Evolutionary conservation across 371 early-diverging fungal species (phyloP).

Genomic region (Coemansia sp.): DNA sequence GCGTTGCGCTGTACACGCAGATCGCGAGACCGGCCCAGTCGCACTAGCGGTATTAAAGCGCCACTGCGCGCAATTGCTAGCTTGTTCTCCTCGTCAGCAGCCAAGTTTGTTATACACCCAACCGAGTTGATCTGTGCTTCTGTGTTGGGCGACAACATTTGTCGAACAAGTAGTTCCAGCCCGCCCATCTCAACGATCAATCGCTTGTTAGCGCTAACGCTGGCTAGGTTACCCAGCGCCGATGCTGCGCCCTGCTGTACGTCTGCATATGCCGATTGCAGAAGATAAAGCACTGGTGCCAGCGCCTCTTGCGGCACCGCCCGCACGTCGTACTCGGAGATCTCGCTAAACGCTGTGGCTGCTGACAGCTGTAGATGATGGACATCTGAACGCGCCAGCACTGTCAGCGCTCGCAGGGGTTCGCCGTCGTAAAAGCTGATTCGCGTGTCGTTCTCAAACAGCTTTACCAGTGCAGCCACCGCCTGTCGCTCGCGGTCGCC

Average conservation of each 20-base stretch:
- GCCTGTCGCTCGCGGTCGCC: conserved; percentile 82
- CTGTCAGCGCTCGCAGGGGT: conserved; percentile 75
- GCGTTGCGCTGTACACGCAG: conserved; percentile 90
- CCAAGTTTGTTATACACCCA: conserved; percentile 93
- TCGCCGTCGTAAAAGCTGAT: conserved; percentile 86
- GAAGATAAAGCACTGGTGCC: conserved; percentile 77
- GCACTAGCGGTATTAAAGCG: conserved; percentile 72
- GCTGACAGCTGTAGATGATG: conserved; percentile 86
- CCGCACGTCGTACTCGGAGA: conserved; percentile 81
- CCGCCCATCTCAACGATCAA: conserved; percentile 85
- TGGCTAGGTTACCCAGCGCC: conserved; percentile 88
- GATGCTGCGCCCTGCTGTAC: conserved; percentile 88
- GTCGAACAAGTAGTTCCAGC: conserved; percentile 83
- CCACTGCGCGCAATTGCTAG: conserved; percentile 82
- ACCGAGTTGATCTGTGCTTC: conserved; percentile 96
- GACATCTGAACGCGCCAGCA: conserved; percentile 80
- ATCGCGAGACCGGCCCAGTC: conserved; percentile 80
- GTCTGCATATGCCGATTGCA: conserved; percentile 83
- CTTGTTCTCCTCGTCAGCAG: conserved; percentile 89
- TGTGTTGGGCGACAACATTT: conserved; percentile 82
- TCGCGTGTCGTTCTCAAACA: conserved; percentile 44
- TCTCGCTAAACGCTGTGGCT: conserved; percentile 88
- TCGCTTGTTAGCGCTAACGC: conserved; percentile 80
- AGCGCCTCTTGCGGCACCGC: conserved; percentile 76
- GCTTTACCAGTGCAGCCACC: conserved; percentile 73